Evolutionary conservation across 306 rosid species (phyloP), one percentile per base, ranked within the genome.

Genomic region (Malus orientalis): DNA sequence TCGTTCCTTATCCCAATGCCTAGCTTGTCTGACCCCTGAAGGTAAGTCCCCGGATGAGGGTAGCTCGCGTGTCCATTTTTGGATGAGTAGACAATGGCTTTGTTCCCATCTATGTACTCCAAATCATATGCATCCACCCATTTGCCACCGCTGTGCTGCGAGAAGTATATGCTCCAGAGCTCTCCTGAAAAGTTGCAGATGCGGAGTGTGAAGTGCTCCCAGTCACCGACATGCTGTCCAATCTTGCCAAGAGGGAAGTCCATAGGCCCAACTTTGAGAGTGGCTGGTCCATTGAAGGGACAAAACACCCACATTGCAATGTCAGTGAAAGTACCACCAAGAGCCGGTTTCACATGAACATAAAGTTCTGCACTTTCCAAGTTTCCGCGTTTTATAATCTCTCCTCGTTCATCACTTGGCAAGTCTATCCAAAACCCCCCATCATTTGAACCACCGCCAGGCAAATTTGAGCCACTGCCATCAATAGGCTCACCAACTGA

Each of bases 261-360:
- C 77, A 74, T 44, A 13, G 81, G 32, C 69, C 97, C 97, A 55
- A 89, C 23, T 79, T 92, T 95, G 64, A 95, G 80, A n/a, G 91
- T 90, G 68, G 88, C 88, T 3, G 98, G 92, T 53, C 98, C 97
- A 79, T 95, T 95, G 85, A 92, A 92, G 71, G 98, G 98, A 75
- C 91, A 95, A 78, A 95, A 95, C 5, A 95, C 85, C 97, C 98
- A 95, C 96, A 95, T 89, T 60, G 57, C 93, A 76, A 95, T 84
- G 85, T 95, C 98, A 2, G 97, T 88, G 72, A 87, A 95, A 62
- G 89, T 86, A 49, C 98, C 96, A 22, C 97, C 97, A 42, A 95
- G 75, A 51, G 98, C 96, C 16, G 96, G 97, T 75, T 95, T 92
- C 74, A 83, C 96, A 84, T 95, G 98, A 83, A 82, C 91, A 67